Evolutionary conservation across 192 early-diverging fungal genomes (phyloP), one percentile per base, ranked within the genome.

Genomic region (Podila verticillata): DNA sequence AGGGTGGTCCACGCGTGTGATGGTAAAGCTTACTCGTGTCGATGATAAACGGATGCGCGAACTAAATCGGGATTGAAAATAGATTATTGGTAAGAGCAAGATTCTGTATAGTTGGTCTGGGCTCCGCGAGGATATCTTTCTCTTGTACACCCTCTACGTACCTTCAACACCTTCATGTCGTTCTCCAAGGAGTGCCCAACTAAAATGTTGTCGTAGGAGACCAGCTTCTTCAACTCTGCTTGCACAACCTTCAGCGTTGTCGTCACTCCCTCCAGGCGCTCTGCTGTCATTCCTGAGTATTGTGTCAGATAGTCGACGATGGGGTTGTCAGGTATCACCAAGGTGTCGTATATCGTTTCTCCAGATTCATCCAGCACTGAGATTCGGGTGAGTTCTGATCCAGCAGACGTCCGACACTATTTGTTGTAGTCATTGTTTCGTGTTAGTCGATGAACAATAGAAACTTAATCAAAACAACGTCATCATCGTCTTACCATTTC

Each of bases 11-110:
- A 2, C 81, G 68, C 0, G 84, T 70, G 35, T 87, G 82, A 35
- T 91, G 88, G 66, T 85, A 91, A 19, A 89, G 36, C 10, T 85
- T 49, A 10, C 86, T 67, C 0, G 93, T 93, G 70, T 94, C 93
- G 32, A 92, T 91, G 35, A 90, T 82, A 29, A 82, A 84, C 32
- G 84, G 82, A 60, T 93, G 91, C 1, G 83, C 71, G 36, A 91
- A 61, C 66, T 83, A 59, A n/a, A n/a, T 19, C 31, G 26, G 5
- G 7, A 48, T 22, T 6, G 32, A 57, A 32, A 6, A 13, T 30
- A 48, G 19, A 28, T 17, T 32, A 31, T 3, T 57, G n/a, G 32
- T 1, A 17, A 35, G 24, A 0, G 9, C 7, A 15, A 9, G 28
- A 7, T n/a, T n/a, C n/a, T n/a, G 3, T 29, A 47, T 4, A 61